Conservation (phyloP, 495 filamentous ascomycete species). For the Daldinia decipiens region DNA sequence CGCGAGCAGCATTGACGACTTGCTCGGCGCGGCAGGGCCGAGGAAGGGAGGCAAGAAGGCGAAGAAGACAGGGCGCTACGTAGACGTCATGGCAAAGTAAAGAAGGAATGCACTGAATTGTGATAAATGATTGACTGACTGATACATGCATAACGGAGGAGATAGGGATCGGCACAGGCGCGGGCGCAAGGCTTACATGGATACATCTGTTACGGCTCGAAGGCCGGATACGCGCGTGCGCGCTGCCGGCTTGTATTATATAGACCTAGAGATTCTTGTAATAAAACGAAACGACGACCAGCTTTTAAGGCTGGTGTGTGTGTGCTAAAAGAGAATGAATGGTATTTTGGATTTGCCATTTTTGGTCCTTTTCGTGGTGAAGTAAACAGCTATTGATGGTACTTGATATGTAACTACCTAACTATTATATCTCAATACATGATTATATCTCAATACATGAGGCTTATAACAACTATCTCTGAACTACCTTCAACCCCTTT, state of each 20-base stretch:
- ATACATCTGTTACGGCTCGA: constrained; percentile 9
- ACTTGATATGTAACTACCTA: too few relatives aligned
- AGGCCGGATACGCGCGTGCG: neutral
- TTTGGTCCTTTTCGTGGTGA: too few relatives aligned
- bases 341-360: neutral
- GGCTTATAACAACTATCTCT: too few relatives aligned
- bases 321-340: neutral
- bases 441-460: too few relatives aligned
- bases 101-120: constrained; percentile 1
- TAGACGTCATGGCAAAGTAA: constrained; percentile 87
- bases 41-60: constrained; percentile 75
- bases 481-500: too few relatives aligned
- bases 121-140: constrained; percentile 7
- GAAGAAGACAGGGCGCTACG: constrained; percentile 84
- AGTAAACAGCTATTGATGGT: too few relatives aligned
- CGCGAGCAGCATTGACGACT: constrained; percentile 86
- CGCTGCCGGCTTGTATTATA: constrained; percentile 39
- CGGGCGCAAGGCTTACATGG: constrained; percentile 4
- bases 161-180: constrained; percentile 3
- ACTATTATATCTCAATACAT: too few relatives aligned
- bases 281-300: constrained; percentile 29
- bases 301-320: neutral
- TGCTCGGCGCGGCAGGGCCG: constrained; percentile 74
- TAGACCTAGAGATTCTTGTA: constrained; percentile 47
- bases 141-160: neutral